Evolutionary conservation across 2,329 filamentous ascomycete species (phyloP).

Genomic region (Sporothrix euskadiensis): DNA sequence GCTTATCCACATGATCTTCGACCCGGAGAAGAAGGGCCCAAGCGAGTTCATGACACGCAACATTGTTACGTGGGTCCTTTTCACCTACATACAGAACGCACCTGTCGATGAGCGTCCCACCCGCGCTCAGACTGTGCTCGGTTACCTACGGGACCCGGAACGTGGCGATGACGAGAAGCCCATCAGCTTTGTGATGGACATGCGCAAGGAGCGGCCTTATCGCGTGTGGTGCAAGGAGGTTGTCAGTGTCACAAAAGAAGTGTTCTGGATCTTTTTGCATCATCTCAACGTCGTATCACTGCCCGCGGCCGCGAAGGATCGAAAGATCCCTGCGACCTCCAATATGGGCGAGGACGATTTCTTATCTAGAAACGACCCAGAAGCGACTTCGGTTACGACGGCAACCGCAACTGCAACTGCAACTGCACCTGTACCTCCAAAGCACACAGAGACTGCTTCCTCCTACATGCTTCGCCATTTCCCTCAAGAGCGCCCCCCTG

Average conservation of each 20-base stretch:
- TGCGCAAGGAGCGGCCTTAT: slow-evolving; percentile 84
- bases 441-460: slow-evolving; percentile 44
- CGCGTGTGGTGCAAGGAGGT: slow-evolving; percentile 93
- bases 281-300: slow-evolving; percentile 83
- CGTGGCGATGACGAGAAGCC: slow-evolving; percentile 74
- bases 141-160: slow-evolving; percentile 76
- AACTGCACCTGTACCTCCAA: slow-evolving; percentile 40
- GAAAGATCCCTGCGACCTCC: neutral
- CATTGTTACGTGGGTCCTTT: slow-evolving; percentile 84
- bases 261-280: slow-evolving; percentile 99
- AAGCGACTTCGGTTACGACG: neutral
- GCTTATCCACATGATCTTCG: slow-evolving; percentile 84
- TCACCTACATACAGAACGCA: slow-evolving; percentile 79
- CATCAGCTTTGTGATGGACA: slow-evolving; percentile 83
- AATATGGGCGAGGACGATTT: neutral
- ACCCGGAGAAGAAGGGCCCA: slow-evolving; percentile 96
- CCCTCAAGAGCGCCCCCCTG: slow-evolving; percentile 80
- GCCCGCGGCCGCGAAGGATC: slow-evolving; percentile 40
- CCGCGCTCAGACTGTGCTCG: slow-evolving; percentile 72
- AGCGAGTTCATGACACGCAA: slow-evolving; percentile 93
- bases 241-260: slow-evolving; percentile 90
- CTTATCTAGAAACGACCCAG: neutral
- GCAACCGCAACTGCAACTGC: neutral
- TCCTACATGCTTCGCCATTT: slow-evolving; percentile 72
- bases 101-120: slow-evolving; percentile 60